Base-by-base conservation (phyloP, 495 filamentous ascomycete genomes). In the Trichocladium antarcticum region DNA sequence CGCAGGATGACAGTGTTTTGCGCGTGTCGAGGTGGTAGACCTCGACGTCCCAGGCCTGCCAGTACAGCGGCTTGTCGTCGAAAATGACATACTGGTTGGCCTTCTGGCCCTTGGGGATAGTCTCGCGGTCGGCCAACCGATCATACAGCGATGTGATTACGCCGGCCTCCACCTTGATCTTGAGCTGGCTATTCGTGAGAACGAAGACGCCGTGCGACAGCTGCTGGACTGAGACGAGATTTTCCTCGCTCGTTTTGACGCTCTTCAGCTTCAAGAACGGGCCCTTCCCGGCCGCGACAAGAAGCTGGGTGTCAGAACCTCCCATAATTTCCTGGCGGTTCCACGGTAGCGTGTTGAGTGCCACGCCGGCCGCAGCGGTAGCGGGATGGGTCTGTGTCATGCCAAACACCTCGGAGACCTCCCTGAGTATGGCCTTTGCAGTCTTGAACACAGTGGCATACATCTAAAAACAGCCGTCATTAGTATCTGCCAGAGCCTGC, bases 21-120 rank as follows among this genome's bases (percentile, higher is more conserved):
- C 92, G 80, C 0, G 87, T 90, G 46, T 89, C 84, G 19, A 95
- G 76, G 52, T 97, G 92, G 70, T 84, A 98, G 38, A 97, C 87
- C 63, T 98, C 92, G 28, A 95, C 89, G 65, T 98, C 92, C 92
- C 92, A 98, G 1, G 89, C 92, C 68, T 98, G 90, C 92, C 92
- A 98, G 69, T 95, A 94, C 16, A 97, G 75, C 15, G 92, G 92
- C 68, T 97, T 96, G 67, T 98, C 92, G 60, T 98, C 92, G 61
- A 93, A 96, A 43, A 97, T 84, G 50, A 98, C 89, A 7, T 95
- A 74, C 59, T 96, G 89, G 44, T 89, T 90, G 38, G 86, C 89
- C 64, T 87, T 92, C 6, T 76, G 73, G 47, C 83, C 88, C 51
- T 83, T 74, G 14, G 87, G 69, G 41, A 98, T 78, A 24, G 95